These are phyloP conservation scores for Entoloma clypeatum DNA, from an alignment of 1,284 basidiomycete genomes.

Conservation along the genomic window DNA sequence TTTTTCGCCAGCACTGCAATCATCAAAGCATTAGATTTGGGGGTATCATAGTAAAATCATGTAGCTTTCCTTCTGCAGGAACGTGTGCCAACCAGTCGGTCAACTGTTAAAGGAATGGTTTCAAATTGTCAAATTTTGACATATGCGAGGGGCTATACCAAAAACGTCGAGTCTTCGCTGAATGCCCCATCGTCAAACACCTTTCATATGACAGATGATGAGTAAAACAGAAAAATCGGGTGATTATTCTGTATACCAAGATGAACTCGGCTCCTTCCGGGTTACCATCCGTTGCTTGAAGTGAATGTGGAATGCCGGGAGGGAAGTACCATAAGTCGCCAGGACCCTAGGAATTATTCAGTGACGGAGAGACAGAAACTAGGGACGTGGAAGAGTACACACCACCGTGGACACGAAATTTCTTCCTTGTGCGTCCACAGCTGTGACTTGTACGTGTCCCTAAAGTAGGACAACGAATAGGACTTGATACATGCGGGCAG, in stretches of 20 bases:
- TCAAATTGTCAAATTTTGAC: too few relatives aligned
- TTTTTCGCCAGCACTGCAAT: conserved; percentile 62
- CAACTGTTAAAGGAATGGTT: conserved; percentile 36
- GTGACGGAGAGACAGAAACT: conserved; percentile 1
- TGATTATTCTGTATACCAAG: conserved; percentile 51
- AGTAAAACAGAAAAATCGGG: conserved; percentile 1
- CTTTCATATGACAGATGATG: conserved; percentile 26
- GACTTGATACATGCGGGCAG: not conserved
- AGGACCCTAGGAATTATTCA: conserved; percentile 26
- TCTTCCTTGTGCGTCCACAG: conserved; percentile 57
- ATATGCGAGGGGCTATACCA: too few relatives aligned
- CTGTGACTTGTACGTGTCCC: conserved; percentile 61
- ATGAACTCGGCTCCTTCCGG: conserved; percentile 66
- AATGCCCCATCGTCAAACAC: conserved; percentile 65
- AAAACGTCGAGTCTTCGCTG: conserved; percentile 66
- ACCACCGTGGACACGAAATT: conserved; percentile 62
- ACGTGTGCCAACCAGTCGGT: conserved; percentile 68
- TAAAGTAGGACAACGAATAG: conserved; percentile 20
- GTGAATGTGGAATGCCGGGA: conserved; percentile 57
- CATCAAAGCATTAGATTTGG: conserved; percentile 1
- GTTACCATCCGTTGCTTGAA: conserved; percentile 61
- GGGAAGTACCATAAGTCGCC: conserved; percentile 67
- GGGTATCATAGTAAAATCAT: not conserved
- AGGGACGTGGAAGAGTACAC: conserved; percentile 24
- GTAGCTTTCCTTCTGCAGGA: conserved; percentile 37